A percentile compares a stretch with the other conserved stretches of the same genome.
phyloP scores from a whole-genome alignment of 345 rosid species.

The Anastatica hierochuntica region DNA sequence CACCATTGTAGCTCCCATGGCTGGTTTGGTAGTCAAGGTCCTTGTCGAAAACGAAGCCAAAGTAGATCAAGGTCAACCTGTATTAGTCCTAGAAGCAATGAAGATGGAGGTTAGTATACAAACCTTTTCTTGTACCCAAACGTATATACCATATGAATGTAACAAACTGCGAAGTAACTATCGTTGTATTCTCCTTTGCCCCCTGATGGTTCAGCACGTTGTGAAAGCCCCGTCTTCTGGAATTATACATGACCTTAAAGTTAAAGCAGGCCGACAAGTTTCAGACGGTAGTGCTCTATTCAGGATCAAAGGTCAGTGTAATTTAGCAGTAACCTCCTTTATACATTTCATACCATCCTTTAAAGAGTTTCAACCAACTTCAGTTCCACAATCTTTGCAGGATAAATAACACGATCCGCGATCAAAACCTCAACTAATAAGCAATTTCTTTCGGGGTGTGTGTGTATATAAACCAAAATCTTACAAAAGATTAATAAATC shows the following conservation, averaged over 20 bases:
- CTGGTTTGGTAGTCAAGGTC: conserved; percentile 91
- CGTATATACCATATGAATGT: neutral
- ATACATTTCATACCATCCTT: conserved; percentile 7
- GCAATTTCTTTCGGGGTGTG: neutral
- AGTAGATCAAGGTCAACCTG: conserved; percentile 71
- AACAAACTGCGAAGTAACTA: too few species aligned
- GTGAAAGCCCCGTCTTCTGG: conserved; percentile 77
- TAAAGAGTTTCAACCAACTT: conserved; percentile 6
- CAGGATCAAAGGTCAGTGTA: conserved; percentile 52
- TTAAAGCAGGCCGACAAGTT: conserved; percentile 67
- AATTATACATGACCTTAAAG: conserved; percentile 52
- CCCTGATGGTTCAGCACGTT: conserved; percentile 58
- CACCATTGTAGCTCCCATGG: conserved; percentile 79
- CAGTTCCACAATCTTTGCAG: conserved; percentile 22
- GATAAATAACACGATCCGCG: conserved; percentile 12
- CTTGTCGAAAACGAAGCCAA: conserved; percentile 52
- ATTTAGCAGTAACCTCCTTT: neutral
- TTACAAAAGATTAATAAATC: conserved; percentile 14
- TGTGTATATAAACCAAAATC: conserved; percentile 1
- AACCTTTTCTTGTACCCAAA: neutral
- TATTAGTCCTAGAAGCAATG: conserved; percentile 88
- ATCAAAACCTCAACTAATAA: neutral
- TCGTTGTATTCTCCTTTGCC: neutral
- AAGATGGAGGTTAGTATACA: conserved; percentile 79
- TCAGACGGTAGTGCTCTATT: conserved; percentile 60